phyloP scores from a whole-genome alignment of 768 basidiomycete genomes.

The Sporobolomyces roseus region DNA sequence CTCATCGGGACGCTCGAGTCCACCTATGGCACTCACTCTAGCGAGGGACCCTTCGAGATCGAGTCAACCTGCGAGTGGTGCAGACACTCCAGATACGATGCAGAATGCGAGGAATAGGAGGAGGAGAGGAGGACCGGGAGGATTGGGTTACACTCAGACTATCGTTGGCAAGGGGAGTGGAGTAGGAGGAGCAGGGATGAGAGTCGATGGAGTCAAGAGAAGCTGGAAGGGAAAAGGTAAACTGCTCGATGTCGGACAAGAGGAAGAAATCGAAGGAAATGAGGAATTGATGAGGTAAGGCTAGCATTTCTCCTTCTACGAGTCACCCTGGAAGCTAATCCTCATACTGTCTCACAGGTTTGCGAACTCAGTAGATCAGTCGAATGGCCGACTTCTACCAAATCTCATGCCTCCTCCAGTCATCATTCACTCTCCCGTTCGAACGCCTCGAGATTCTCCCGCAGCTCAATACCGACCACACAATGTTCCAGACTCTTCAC shows the following conservation, averaged over 20 bases:
- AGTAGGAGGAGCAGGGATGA: slow-evolving; percentile 69
- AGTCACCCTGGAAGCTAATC: neutral
- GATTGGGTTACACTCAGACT: slow-evolving; percentile 78
- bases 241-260: slow-evolving; percentile 48
- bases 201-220: slow-evolving; percentile 59
- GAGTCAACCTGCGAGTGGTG: neutral
- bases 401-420: slow-evolving; percentile 19
- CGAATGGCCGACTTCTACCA: neutral
- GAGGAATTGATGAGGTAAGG: neutral
- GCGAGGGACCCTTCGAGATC: slow-evolving; percentile 11
- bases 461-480: neutral
- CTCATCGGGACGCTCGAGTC: slow-evolving; percentile 48
- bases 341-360: slow-evolving; percentile 20
- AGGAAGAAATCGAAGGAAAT: too few species aligned
- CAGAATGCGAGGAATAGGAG: slow-evolving; percentile 12
- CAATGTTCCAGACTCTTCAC: too few species aligned
- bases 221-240: slow-evolving; percentile 49
- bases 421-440: slow-evolving; percentile 34
- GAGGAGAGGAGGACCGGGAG: slow-evolving; percentile 47
- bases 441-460: slow-evolving; percentile 17
- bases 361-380: neutral
- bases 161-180: slow-evolving; percentile 67
- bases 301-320: neutral
- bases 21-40: slow-evolving; percentile 52
- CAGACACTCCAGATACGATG: neutral